Evolutionary conservation across 352 stramenopile genomes (phyloP).

Genomic region (Phytophthora vignae): DNA sequence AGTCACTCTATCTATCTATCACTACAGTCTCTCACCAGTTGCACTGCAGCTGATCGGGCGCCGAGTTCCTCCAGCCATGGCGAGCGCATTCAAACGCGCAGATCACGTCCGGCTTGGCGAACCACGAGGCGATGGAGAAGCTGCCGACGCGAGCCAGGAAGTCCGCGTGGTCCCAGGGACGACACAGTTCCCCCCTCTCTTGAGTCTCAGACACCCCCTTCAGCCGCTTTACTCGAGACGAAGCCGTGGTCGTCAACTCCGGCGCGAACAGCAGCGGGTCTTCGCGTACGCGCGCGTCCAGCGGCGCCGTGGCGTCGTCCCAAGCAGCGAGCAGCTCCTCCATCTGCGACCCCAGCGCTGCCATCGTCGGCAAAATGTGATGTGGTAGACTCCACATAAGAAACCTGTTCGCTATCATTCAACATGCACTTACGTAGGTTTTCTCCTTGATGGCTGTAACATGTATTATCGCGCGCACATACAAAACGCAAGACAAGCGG

Average conservation of each 20-base stretch:
- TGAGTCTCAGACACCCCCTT: neutral
- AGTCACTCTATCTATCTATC: neutral
- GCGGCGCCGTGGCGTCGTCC: constrained; percentile 42
- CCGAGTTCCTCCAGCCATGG: constrained; percentile 61
- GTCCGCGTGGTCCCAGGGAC: constrained; percentile 55
- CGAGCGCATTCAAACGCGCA: constrained; percentile 57
- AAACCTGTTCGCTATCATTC: neutral
- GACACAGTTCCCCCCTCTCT: constrained; percentile 22
- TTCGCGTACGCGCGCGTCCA: constrained; percentile 38
- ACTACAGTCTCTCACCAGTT: constrained; percentile 29
- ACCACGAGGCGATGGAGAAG: constrained; percentile 68
- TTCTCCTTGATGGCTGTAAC: neutral
- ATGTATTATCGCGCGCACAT: constrained; percentile 12
- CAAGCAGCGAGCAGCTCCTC: constrained; percentile 39
- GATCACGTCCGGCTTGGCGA: constrained; percentile 64
- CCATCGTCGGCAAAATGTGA: constrained; percentile 7
- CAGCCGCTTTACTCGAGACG: constrained; percentile 3
- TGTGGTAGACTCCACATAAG: neutral
- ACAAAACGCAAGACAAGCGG: constrained; percentile 27
- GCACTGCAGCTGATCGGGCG: constrained; percentile 56
- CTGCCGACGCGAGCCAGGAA: constrained; percentile 63
- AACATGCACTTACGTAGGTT: neutral
- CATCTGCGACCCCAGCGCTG: constrained; percentile 18
- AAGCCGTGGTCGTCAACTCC: constrained; percentile 1
- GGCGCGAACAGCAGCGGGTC: constrained; percentile 30